These are phyloP conservation scores for Capronia coronata DNA, from an alignment of 2,329 filamentous ascomycete species.

Conservation along the genomic window DNA sequence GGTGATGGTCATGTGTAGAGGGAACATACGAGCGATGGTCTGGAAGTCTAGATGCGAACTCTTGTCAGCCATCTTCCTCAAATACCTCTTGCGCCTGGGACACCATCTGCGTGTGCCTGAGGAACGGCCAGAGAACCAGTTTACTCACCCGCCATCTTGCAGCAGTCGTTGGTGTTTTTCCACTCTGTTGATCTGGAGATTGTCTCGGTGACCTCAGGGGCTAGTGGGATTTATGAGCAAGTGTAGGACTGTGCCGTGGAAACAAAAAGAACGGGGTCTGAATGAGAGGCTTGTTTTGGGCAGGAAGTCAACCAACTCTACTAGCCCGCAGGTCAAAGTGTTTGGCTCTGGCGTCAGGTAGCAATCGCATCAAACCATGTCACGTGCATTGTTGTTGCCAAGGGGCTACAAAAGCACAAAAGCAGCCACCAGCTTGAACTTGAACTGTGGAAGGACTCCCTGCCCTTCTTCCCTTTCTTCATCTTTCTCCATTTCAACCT, in stretches of 20 bases:
- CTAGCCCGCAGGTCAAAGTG: neutral
- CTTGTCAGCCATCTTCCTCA: constrained; percentile 7
- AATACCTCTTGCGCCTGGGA: neutral
- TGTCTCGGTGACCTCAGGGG: neutral
- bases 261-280: too few relatives aligned
- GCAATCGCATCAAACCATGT: neutral
- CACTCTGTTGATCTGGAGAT: neutral
- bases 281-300: neutral
- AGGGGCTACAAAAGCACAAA: neutral
- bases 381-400: neutral
- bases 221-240: neutral
- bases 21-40: constrained; percentile 37
- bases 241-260: neutral
- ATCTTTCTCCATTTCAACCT: too few relatives aligned
- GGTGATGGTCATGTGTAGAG: neutral
- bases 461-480: neutral
- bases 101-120: neutral
- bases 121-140: neutral
- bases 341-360: constrained; percentile 1
- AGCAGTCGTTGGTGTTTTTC: neutral
- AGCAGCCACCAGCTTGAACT: neutral
- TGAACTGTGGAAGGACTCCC: too few relatives aligned
- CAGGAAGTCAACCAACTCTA: neutral
- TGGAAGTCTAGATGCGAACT: constrained; percentile 33
- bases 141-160: neutral